Evolutionary conservation across 805 yeast genomes (phyloP).

Genomic region (Ascoidea asiatica): DNA sequence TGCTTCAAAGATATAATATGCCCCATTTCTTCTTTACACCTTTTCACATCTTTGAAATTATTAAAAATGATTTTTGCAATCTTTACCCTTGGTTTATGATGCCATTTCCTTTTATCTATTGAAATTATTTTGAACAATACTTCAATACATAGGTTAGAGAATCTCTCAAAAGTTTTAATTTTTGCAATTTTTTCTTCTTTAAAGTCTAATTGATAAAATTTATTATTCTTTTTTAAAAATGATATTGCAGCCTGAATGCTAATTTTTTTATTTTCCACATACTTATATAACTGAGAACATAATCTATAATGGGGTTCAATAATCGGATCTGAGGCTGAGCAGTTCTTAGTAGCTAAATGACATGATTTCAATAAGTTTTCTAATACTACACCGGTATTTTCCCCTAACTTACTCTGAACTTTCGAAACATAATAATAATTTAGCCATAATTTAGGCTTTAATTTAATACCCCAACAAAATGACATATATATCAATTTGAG

Average conservation of each 20-base stretch:
- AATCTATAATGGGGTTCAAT: constrained; percentile 71
- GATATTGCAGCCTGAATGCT: constrained; percentile 23
- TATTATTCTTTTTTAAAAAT: constrained; percentile 24
- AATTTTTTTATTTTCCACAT: constrained; percentile 25
- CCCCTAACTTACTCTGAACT: constrained; percentile 35
- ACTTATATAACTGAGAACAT: constrained; percentile 46
- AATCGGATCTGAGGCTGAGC: constrained; percentile 35
- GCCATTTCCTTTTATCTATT: constrained; percentile 81
- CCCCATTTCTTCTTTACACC: constrained; percentile 54
- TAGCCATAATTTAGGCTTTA: constrained; percentile 43
- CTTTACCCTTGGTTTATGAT: constrained; percentile 70
- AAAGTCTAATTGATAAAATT: constrained; percentile 14
- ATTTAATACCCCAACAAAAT: constrained; percentile 31
- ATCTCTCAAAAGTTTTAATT: constrained; percentile 15
- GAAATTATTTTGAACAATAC: constrained; percentile 33
- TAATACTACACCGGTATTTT: constrained; percentile 21
- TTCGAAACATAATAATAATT: constrained; percentile 46
- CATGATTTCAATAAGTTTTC: constrained; percentile 32
- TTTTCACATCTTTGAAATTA: constrained; percentile 34
- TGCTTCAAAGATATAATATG: constrained; percentile 52
- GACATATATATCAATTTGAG: constrained; percentile 28
- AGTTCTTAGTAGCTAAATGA: constrained; percentile 21
- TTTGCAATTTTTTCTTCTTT: no score
- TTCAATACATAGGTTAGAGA: constrained; percentile 27
- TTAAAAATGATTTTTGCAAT: constrained; percentile 49